Evolutionary conservation across 257 asterid species (phyloP).

Genomic region (Jacaranda copaia): DNA sequence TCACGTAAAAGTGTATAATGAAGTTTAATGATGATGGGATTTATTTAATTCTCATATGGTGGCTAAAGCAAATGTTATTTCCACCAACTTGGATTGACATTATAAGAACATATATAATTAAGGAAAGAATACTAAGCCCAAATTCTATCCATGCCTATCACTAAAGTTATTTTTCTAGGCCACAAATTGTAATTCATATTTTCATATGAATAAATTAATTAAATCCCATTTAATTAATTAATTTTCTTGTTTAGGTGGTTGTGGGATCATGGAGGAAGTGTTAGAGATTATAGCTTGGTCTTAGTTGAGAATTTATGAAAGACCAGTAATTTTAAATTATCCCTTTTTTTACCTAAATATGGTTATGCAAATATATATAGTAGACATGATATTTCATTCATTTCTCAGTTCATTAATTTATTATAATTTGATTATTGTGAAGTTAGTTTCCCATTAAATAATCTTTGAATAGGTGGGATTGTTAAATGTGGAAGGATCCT

Average conservation of each 20-base stretch:
- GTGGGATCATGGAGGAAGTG: constrained; percentile 83
- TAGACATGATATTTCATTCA: neutral
- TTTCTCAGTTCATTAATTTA: neutral
- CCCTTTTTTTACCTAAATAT: neutral
- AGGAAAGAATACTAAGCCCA: constrained; percentile 24
- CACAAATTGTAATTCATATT: neutral
- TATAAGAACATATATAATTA: too few relatives aligned
- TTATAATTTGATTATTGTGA: neutral
- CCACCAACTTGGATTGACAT: too few relatives aligned
- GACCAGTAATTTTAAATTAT: constrained; percentile 53
- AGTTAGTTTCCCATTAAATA: neutral
- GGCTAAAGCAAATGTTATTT: too few relatives aligned
- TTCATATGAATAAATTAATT: constrained; percentile 9
- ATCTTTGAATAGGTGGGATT: constrained; percentile 59
- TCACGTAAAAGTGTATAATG: too few relatives aligned
- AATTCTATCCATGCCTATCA: neutral
- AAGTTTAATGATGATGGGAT: too few relatives aligned
- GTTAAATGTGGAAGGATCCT: constrained; percentile 75
- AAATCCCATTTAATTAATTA: neutral
- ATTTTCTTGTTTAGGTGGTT: constrained; percentile 56
- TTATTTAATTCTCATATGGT: too few relatives aligned
- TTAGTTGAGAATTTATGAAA: constrained; percentile 73
- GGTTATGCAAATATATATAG: neutral
- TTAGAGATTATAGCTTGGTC: constrained; percentile 79
- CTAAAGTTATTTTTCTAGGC: too few relatives aligned